These are phyloP conservation scores for Phytophthora constricta DNA, from an alignment of 352 stramenopile species.

Conservation along the genomic window DNA sequence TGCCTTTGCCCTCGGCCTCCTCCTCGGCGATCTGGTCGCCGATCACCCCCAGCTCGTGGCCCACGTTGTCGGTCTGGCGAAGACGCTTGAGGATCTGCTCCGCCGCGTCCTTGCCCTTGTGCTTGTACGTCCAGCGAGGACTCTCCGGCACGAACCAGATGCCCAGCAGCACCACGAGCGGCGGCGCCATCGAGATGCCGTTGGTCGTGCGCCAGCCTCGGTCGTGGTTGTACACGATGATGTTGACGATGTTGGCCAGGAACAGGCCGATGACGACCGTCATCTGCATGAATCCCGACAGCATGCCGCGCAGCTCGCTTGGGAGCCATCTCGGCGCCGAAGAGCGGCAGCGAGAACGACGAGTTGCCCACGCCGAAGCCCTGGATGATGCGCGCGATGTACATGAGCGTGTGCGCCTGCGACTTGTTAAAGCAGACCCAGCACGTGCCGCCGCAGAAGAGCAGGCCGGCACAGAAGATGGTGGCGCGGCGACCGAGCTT, in stretches of 20 bases:
- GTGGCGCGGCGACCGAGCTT: conserved; percentile 19
- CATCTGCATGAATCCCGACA: too few relatives aligned
- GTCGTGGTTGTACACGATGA: conserved; percentile 11
- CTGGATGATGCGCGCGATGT: conserved; percentile 19
- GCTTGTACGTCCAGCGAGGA: conserved; percentile 3
- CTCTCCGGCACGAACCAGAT: conserved; percentile 16
- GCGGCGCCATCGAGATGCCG: background rate
- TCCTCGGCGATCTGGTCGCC: conserved; percentile 28
- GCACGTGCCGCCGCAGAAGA: conserved; percentile 31
- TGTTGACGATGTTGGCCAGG: conserved; percentile 24
- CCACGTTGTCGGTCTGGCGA: background rate
- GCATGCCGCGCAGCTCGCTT: too few relatives aligned
- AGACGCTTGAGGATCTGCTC: conserved; percentile 4
- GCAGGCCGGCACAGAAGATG: conserved; percentile 25
- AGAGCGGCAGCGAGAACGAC: conserved; percentile 14
- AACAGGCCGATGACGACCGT: too few relatives aligned
- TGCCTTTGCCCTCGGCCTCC: conserved; percentile 7
- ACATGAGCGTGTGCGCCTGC: conserved; percentile 12
- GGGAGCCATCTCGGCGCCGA: too few relatives aligned
- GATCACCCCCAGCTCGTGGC: background rate
- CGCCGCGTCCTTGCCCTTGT: conserved; percentile 1
- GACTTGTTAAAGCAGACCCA: conserved; percentile 19
- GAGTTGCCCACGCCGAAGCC: conserved; percentile 34
- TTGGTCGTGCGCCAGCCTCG: conserved; percentile 28
- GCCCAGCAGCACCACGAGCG: conserved; percentile 4